A percentile compares a stretch with the other conserved stretches of the same genome.
Evolutionary conservation across 2,329 filamentous ascomycete genomes (phyloP).

Genomic region (Ascocoryne sarcoides): DNA sequence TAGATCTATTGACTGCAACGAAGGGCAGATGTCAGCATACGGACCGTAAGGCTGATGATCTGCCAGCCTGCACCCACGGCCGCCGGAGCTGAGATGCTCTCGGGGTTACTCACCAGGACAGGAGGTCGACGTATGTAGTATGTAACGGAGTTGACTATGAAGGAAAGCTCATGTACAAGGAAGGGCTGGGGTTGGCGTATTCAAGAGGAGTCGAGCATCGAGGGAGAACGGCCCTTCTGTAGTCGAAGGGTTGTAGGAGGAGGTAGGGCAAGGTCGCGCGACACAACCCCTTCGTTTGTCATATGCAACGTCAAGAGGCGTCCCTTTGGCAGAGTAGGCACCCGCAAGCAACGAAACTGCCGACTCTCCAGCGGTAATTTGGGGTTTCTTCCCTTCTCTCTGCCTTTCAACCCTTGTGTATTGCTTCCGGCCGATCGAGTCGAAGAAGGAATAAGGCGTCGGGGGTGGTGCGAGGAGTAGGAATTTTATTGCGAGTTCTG

Average conservation of each 20-base stretch:
- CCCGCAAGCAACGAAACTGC: conserved; percentile 19
- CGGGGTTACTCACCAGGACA: conserved; percentile 23
- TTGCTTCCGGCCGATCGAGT: conserved; percentile 14
- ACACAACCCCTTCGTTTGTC: conserved; percentile 30
- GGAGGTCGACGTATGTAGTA: conserved; percentile 27
- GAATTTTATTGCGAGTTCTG: conserved; percentile 10
- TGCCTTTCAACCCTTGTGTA: conserved; percentile 10
- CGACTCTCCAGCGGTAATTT: conserved; percentile 16
- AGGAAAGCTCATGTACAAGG: conserved; percentile 28
- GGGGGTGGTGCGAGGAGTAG: conserved; percentile 8
- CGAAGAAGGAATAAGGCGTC: conserved; percentile 5
- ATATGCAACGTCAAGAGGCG: conserved; percentile 27
- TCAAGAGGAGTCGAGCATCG: conserved; percentile 25
- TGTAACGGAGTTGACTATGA: conserved; percentile 25
- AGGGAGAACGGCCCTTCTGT: conserved; percentile 17
- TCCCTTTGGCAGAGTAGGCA: conserved; percentile 25
- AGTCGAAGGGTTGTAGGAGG: conserved; percentile 25
- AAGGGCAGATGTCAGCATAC: conserved; percentile 26
- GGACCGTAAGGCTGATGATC: conserved; percentile 26
- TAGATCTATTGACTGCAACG: conserved; percentile 28
- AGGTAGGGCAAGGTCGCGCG: conserved; percentile 26
- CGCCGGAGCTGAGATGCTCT: conserved; percentile 20
- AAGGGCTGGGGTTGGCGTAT: conserved; percentile 14
- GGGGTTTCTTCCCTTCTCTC: too few species aligned
- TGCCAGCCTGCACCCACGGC: conserved; percentile 14